Conservation (phyloP, 2,329 filamentous ascomycete species). For the Cordyceps fumosorosea region DNA sequence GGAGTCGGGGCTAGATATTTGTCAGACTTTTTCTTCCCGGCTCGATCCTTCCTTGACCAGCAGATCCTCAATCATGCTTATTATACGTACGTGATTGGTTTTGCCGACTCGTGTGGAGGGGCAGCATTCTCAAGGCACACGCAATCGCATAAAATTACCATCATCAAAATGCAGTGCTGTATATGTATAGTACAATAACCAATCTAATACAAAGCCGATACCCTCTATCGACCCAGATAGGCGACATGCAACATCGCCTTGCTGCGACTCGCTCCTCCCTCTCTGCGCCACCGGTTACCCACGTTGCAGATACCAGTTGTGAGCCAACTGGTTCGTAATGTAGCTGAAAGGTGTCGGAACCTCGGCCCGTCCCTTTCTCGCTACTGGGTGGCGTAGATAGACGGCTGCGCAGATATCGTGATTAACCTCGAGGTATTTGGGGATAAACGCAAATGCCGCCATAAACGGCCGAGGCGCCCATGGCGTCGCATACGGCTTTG, state of each 20-base stretch:
- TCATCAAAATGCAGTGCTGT: slow-evolving; percentile 6
- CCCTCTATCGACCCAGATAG: neutral
- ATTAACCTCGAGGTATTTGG: slow-evolving; percentile 93
- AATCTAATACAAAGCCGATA: slow-evolving; percentile 5
- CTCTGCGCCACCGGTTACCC: slow-evolving; percentile 42
- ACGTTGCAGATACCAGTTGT: slow-evolving; percentile 88
- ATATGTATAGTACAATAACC: slow-evolving; percentile 8
- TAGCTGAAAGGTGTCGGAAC: slow-evolving; percentile 76
- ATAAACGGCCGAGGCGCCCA: slow-evolving; percentile 86
- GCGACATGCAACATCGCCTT: slow-evolving; percentile 9
- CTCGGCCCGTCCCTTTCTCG: slow-evolving; percentile 70
- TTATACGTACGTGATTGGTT: too few species aligned
- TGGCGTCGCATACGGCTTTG: slow-evolving; percentile 83
- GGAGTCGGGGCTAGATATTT: too few species aligned
- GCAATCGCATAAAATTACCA: neutral
- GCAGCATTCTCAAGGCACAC: neutral
- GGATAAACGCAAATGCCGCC: slow-evolving; percentile 89
- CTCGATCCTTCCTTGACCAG: too few species aligned
- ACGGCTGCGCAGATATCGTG: slow-evolving; percentile 94
- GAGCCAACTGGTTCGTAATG: slow-evolving; percentile 70
- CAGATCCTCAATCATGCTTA: too few species aligned
- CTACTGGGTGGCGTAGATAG: slow-evolving; percentile 90
- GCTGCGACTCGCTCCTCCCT: neutral
- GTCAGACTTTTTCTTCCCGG: too few species aligned
- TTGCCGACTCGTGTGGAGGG: too few species aligned